phyloP scores from a whole-genome alignment of 495 filamentous ascomycete species.

The Aspergillus saccharolyticus region DNA sequence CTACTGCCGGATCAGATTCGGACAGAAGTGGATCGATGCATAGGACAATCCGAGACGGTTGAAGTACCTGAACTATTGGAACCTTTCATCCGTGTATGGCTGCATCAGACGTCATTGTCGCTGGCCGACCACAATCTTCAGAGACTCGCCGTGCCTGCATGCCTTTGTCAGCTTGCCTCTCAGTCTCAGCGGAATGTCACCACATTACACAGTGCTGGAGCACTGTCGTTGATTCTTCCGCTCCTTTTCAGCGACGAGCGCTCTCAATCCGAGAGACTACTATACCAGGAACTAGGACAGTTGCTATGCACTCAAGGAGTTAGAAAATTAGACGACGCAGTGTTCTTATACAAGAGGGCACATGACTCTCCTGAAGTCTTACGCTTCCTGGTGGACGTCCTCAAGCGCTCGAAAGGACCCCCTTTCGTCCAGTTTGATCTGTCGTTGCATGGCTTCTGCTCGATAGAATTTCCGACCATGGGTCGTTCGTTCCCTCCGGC shows the following conservation, averaged over 20 bases:
- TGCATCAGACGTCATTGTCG: conserved; percentile 27
- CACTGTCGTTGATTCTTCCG: conserved; percentile 68
- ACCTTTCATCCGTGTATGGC: conserved; percentile 39
- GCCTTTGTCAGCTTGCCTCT: conserved; percentile 40
- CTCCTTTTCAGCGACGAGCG: conserved; percentile 52
- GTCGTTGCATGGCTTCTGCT: conserved; percentile 78
- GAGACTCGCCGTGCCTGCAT: conserved; percentile 36
- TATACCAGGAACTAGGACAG: conserved; percentile 49
- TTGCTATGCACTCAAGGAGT: conserved; percentile 53
- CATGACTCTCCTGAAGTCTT: conserved; percentile 55
- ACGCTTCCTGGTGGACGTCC: conserved; percentile 67
- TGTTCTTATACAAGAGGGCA: conserved; percentile 66
- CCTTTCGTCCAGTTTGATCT: conserved; percentile 92
- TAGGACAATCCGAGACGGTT: conserved; percentile 38
- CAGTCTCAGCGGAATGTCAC: conserved; percentile 70
- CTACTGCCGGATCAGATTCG: conserved; percentile 22
- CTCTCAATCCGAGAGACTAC: conserved; percentile 46
- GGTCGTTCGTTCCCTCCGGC: conserved; percentile 76
- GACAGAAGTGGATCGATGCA: conserved; percentile 28
- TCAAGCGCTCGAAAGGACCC: conserved; percentile 67
- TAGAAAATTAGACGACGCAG: conserved; percentile 70
- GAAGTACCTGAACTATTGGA: conserved; percentile 40
- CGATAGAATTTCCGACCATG: conserved; percentile 79
- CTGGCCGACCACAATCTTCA: conserved; percentile 22
- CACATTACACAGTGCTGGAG: conserved; percentile 70